Evolutionary conservation across 2,329 filamentous ascomycete genomes (phyloP), one percentile per base, ranked within the genome.

Genomic region (Beauveria asiatica): DNA sequence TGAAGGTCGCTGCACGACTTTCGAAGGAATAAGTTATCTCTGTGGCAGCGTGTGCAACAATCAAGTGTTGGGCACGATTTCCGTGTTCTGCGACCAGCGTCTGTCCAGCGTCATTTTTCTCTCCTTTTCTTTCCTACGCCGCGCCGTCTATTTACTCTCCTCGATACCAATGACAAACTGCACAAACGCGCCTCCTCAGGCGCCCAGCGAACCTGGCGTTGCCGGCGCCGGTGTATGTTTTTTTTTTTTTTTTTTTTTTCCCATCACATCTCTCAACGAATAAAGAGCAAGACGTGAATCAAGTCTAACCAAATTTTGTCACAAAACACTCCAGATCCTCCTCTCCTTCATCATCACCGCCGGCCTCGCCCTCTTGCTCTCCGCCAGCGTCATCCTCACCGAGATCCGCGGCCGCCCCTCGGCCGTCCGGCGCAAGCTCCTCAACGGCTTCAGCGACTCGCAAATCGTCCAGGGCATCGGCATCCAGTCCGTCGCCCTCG

Each of bases 401-500:
- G 82, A 85, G 62, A 69, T 77, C 21, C 73, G 76, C 33, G 75
- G 73, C 60, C 76, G 74, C 57, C 74, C 76, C 11, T 80, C 80
- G 21, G 76, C 77, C 48, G 80, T 88, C 55, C 76, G 79, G 21
- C 83, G 85, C 56, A 87, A 87, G 69, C 76, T 89, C 2, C 80
- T 89, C 53, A 82, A 81, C 67, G 79, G 82, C 63, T 84, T 87
- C 73, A 84, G 81, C 19, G 85, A 89, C 71, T 85, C 88, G 68
- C 85, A 88, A 70, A 84, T 88, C 69, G 75, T 88, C 59, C 85
- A 84, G 19, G 85, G 86, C 45, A 87, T 88, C 68, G 84, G 82
- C n/a, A 82, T 89, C 60, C 85, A 88, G 69, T 77, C 76, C 60
- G 77, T 88, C 25, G 86, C 82, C 0, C 78, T 89, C 1, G 81